phyloP scores from a whole-genome alignment of 352 stramenopile genomes.

The Globisporangium polare region DNA sequence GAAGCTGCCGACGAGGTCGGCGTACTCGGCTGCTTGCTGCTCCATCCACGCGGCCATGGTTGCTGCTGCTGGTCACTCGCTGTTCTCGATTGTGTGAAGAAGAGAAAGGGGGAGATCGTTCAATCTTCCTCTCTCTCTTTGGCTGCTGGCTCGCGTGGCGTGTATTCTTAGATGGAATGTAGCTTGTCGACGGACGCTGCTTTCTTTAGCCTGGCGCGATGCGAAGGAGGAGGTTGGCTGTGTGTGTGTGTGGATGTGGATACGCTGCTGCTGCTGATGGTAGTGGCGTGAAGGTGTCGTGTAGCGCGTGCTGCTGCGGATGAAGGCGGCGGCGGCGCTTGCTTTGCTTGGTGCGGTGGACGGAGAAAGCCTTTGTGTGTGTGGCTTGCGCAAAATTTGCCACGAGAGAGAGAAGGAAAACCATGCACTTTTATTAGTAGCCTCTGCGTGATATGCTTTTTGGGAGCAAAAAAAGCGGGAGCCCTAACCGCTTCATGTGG shows the following conservation, averaged over 20 bases:
- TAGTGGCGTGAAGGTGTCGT: background rate
- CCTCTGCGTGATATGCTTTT: background rate
- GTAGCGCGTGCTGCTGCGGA: background rate
- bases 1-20: slow-evolving; percentile 81
- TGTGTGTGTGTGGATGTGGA: background rate
- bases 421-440: background rate
- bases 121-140: background rate
- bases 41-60: slow-evolving; percentile 60
- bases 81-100: background rate
- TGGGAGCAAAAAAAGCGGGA: background rate
- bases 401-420: background rate
- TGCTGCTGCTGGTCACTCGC: slow-evolving; percentile 16
- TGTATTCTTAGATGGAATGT: slow-evolving; percentile 6
- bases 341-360: background rate
- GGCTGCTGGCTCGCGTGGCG: background rate
- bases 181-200: background rate
- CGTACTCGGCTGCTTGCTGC: slow-evolving; percentile 82
- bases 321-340: background rate
- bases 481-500: background rate
- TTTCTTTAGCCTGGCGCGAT: background rate
- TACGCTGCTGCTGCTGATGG: slow-evolving; percentile 1
- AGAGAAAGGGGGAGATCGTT: background rate
- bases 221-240: background rate
- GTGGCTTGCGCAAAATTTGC: background rate
- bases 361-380: slow-evolving; percentile 4